These are phyloP conservation scores for Mariannaea sp. DNA, from an alignment of 2,329 filamentous ascomycete species.

Conservation along the genomic window DNA sequence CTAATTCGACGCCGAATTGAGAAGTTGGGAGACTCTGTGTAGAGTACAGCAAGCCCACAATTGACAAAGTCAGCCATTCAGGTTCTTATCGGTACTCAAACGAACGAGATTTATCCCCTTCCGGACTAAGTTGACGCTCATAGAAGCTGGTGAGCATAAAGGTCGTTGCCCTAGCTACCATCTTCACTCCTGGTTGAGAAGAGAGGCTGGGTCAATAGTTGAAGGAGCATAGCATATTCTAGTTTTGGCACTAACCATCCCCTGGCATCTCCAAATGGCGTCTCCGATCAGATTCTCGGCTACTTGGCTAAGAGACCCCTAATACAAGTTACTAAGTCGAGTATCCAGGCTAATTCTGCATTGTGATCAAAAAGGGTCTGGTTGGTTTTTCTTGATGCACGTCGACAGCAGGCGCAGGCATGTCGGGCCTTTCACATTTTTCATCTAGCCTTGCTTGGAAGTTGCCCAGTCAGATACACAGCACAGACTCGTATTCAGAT, in stretches of 20 bases:
- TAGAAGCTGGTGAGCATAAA: conserved; percentile 30
- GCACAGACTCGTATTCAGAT: conserved; percentile 27
- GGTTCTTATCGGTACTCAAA: conserved; percentile 31
- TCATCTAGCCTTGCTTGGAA: conserved; percentile 30
- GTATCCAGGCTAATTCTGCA: conserved; percentile 11
- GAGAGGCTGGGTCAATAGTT: conserved; percentile 33
- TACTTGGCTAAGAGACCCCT: not conserved
- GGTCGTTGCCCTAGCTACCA: conserved; percentile 32
- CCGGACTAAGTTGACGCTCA: conserved; percentile 34
- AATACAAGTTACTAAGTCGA: not conserved
- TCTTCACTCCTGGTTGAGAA: conserved; percentile 31
- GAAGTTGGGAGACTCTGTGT: conserved; percentile 17
- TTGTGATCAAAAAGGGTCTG: conserved; percentile 22
- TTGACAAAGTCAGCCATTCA: conserved; percentile 25
- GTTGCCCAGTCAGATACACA: conserved; percentile 27
- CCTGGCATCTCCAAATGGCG: conserved; percentile 19
- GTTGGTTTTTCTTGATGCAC: conserved; percentile 36
- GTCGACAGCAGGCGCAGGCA: conserved; percentile 34
- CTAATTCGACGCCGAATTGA: conserved; percentile 15
- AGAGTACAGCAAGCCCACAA: conserved; percentile 15
- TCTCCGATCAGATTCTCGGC: not conserved
- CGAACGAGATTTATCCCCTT: conserved; percentile 26
- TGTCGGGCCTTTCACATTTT: conserved; percentile 28
- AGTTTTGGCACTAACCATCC: conserved; percentile 38
- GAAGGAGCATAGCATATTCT: conserved; percentile 29